phyloP scores from a whole-genome alignment of 768 basidiomycete genomes.

The Agaricus blazei region DNA sequence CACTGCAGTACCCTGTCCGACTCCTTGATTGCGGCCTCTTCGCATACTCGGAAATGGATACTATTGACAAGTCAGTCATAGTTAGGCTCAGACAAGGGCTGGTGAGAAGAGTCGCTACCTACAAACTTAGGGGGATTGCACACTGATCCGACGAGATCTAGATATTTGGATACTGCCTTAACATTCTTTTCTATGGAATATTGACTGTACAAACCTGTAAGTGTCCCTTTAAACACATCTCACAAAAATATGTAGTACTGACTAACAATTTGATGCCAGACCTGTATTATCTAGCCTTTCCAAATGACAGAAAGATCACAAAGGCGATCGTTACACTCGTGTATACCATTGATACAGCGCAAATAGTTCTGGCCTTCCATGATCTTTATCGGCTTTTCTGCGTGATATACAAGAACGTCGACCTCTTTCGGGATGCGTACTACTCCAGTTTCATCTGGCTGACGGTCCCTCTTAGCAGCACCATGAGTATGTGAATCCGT shows the following conservation, averaged over 20 bases:
- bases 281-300: conserved; percentile 5
- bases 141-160: neutral
- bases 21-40: no score
- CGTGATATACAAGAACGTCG: neutral
- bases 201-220: neutral
- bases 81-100: no score
- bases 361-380: neutral
- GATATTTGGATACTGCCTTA: conserved; percentile 1
- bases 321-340: neutral
- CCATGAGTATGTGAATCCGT: neutral
- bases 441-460: conserved; percentile 3
- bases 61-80: no score
- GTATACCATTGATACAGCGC: neutral
- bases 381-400: conserved; percentile 3
- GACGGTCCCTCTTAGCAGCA: neutral
- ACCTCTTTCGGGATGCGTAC: no score
- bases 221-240: neutral
- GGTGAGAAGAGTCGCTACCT: no score
- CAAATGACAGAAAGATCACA: neutral
- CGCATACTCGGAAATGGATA: no score
- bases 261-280: neutral
- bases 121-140: no score
- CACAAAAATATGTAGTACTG: neutral
- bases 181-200: conserved; percentile 3
- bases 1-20: no score